A percentile compares a stretch with the other conserved stretches of the same genome.
These are phyloP conservation scores for Eucalyptus microcorys DNA, from an alignment of 345 rosid species.

Conservation along the genomic window DNA sequence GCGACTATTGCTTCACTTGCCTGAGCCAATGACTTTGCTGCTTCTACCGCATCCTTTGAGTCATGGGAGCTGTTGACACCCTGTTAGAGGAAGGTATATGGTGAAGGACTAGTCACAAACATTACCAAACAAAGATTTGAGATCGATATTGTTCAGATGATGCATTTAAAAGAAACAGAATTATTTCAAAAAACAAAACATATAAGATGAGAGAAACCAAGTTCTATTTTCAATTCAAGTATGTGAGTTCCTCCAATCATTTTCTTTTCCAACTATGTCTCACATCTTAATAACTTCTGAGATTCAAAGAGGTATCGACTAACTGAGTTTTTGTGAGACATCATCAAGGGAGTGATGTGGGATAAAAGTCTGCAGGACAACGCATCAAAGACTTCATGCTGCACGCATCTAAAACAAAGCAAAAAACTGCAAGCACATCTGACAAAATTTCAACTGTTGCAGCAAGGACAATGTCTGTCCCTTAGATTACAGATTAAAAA, in stretches of 20 bases:
- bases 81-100: slow-evolving; percentile 5
- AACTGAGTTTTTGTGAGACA: not conserved
- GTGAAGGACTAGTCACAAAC: not conserved
- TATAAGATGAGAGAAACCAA: not conserved
- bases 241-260: not conserved
- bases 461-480: not conserved
- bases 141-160: not conserved
- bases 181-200: not conserved
- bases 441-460: not conserved
- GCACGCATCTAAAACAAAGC: not conserved
- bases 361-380: not conserved
- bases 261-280: not conserved
- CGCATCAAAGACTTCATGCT: not conserved
- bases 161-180: not conserved
- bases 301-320: not conserved
- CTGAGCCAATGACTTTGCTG: slow-evolving; percentile 66
- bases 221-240: not conserved
- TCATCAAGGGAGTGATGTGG: not conserved
- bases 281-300: not conserved
- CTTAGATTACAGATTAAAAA: not conserved
- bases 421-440: not conserved
- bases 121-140: not conserved
- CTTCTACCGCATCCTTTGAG: slow-evolving; percentile 71
- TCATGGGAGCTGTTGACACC: slow-evolving; percentile 76
- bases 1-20: slow-evolving; percentile 58